Conservation (phyloP, 495 filamentous ascomycete genomes). For the Cercophora sp. region DNA sequence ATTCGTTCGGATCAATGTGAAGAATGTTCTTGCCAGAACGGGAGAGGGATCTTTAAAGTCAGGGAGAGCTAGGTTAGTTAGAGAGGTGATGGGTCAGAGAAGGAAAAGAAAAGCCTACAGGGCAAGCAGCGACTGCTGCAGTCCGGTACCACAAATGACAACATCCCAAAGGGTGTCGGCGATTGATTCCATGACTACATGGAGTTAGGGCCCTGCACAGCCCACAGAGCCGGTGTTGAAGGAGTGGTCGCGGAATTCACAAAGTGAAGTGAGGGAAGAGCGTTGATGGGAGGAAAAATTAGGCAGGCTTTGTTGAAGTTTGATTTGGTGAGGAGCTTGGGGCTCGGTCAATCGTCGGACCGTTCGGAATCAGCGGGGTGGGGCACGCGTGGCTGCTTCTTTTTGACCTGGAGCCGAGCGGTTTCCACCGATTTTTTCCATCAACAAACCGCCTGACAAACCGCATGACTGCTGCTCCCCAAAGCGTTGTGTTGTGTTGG, state of each 20-base stretch:
- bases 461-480: conserved; percentile 36
- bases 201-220: conserved; percentile 14
- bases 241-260: conserved; percentile 10
- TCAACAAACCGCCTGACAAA: conserved; percentile 51
- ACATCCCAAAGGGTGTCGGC: conserved; percentile 85
- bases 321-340: background rate
- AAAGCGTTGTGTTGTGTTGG: too few species aligned
- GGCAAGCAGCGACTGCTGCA: conserved; percentile 87
- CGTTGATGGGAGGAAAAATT: conserved; percentile 28
- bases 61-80: conserved; percentile 61
- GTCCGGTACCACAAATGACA: conserved; percentile 81
- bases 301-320: conserved; percentile 28
- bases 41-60: conserved; percentile 73
- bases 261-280: conserved; percentile 24
- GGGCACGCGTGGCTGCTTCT: conserved; percentile 9
- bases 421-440: conserved; percentile 29
- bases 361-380: conserved; percentile 13
- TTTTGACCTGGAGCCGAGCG: too few species aligned
- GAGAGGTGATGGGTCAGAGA: conserved; percentile 31
- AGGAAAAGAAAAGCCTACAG: conserved; percentile 56
- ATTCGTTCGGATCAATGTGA: conserved; percentile 81
- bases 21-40: conserved; percentile 88
- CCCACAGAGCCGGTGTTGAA: conserved; percentile 22
- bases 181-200: conserved; percentile 69
- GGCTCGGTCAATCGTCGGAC: background rate